Base-by-base conservation (phyloP, 495 filamentous ascomycete species). In the Daldinia childiae region DNA sequence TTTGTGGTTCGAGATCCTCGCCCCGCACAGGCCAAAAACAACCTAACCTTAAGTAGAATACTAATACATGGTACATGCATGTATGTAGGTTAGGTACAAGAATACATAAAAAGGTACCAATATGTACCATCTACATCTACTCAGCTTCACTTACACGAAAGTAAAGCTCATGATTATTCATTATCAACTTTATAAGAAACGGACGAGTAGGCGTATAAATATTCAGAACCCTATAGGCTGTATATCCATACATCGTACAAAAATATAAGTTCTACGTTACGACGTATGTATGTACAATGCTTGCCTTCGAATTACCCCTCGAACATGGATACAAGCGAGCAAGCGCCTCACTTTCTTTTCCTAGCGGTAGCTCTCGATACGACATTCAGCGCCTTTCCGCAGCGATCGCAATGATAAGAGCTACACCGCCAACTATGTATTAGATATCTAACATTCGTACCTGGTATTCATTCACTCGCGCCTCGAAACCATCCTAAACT, bases 1-100 rank as follows among this genome's bases (percentile, higher is more conserved):
- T 68, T 62, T 57, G 58, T 61, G 24, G 1, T 38, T 68, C 34
- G 34, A 68, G 65, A 68, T 61, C 48, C 55, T 65, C 15, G 29
- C 62, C 62, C 55, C 68, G 68, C 68, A 70, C 68, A 34, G 68
- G 60, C 62, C 43, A 50, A 60, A 59, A 39, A 27, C 60, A 58
- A 19, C 55, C 15, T 34, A 29, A 14, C 29, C 4, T 30, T 21
- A 4, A 48, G 9, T 24, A 9, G 21, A 24, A 9, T 21, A 45
- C 26, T n/a, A n/a, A 27, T 45, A 17, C 7, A 21, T 21, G 43
- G 43, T 63, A 39, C 27, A 17, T 64, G 55, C 54, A 26, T n/a
- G 34, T 27, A 58, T 7, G 8, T 58, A 21, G 11, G 15, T 36
- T 38, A 39, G 3, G n/a, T 58, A 36, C 29, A 36, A 29, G 27